Percentiles rank a stretch among this genome's conserved stretches.
Conservation (phyloP, 257 asterid genomes). For the Nicotiana noctiflora region DNA sequence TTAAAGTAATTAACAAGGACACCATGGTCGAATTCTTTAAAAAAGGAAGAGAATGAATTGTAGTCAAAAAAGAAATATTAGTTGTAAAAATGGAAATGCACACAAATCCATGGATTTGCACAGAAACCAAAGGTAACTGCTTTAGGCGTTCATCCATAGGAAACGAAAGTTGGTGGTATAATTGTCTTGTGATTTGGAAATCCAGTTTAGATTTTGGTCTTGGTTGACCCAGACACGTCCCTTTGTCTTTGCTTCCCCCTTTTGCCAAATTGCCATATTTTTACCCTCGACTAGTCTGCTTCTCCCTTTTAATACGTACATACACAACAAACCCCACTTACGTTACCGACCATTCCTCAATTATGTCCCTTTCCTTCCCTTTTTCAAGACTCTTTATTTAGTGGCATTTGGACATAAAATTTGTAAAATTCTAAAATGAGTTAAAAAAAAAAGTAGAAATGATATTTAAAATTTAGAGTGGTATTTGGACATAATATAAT, state of each 20-base stretch:
- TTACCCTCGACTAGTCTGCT: background rate
- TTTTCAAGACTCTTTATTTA: background rate
- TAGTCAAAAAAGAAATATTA: slow-evolving; percentile 7
- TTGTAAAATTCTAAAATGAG: too few species aligned
- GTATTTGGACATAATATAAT: too few species aligned
- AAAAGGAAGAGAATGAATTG: background rate
- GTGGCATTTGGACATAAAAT: too few species aligned
- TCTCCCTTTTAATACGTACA: background rate
- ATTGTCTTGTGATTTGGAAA: slow-evolving; percentile 15
- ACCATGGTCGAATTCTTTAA: slow-evolving; percentile 2
- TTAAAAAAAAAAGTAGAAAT: too few species aligned
- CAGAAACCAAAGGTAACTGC: background rate
- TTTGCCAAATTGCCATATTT: background rate
- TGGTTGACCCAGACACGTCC: slow-evolving; percentile 23
- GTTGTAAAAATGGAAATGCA: slow-evolving; percentile 4
- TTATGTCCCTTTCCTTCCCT: background rate
- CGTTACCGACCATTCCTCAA: background rate
- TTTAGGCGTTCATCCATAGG: background rate
- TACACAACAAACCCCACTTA: background rate
- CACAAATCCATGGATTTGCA: slow-evolving; percentile 12
- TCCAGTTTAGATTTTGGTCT: slow-evolving; percentile 24
- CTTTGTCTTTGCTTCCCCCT: background rate
- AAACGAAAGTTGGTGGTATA: background rate
- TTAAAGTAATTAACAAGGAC: background rate
- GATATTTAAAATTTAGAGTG: too few species aligned